These are phyloP conservation scores for Suillus americanus DNA, from an alignment of 768 basidiomycete species.

Conservation along the genomic window DNA sequence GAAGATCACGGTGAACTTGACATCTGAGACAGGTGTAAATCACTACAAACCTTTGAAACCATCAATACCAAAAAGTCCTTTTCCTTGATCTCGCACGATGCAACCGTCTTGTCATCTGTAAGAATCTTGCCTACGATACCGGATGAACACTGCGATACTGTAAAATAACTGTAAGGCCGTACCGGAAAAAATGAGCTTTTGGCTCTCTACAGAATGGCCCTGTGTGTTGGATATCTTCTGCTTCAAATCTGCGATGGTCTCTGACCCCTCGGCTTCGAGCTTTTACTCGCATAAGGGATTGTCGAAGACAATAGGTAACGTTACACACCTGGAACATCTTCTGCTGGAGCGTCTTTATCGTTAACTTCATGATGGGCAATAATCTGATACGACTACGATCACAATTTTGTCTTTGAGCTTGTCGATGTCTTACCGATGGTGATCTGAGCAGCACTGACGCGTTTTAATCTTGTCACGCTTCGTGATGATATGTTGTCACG, in stretches of 20 bases:
- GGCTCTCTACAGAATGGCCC: constrained; percentile 67
- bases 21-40: constrained; percentile 3
- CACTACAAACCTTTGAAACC: constrained; percentile 81
- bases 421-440: constrained; percentile 21
- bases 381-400: constrained; percentile 7
- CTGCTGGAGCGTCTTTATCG: constrained; percentile 92
- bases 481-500: constrained; percentile 18
- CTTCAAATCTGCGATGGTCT: constrained; percentile 81
- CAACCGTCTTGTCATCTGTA: constrained; percentile 83
- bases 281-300: constrained; percentile 24
- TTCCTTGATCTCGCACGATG: constrained; percentile 90
- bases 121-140: constrained; percentile 79
- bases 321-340: constrained; percentile 78
- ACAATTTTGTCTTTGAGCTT: constrained; percentile 4
- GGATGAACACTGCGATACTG: constrained; percentile 9
- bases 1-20: constrained; percentile 7
- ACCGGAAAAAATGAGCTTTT: constrained; percentile 98
- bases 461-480: constrained; percentile 11
- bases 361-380: constrained; percentile 75
- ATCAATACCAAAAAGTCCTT: constrained; percentile 99
- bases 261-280: constrained; percentile 75
- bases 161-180: constrained; percentile 17
- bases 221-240: constrained; percentile 77
- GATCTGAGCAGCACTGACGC: constrained; percentile 8
- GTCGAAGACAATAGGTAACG: background rate